Evolutionary conservation across 2,329 filamentous ascomycete genomes (phyloP).

Genomic region (Neofusicoccum cordaticola): DNA sequence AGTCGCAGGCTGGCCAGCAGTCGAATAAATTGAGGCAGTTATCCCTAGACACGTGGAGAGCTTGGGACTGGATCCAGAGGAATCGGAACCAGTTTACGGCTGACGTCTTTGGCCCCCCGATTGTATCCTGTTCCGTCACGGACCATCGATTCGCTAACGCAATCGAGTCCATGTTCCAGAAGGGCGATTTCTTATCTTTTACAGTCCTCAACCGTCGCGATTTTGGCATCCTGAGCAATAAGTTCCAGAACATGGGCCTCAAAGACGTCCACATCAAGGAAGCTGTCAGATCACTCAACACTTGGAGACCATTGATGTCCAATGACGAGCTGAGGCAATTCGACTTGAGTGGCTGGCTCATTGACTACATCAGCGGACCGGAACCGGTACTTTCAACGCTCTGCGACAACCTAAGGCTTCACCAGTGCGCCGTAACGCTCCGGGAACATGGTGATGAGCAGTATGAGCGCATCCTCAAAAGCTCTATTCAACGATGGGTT

Average conservation of each 20-base stretch:
- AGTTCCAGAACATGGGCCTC: conserved; percentile 58
- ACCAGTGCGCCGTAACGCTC: conserved; percentile 65
- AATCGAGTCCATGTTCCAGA: conserved; percentile 56
- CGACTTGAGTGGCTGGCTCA: conserved; percentile 76
- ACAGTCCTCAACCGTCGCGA: conserved; percentile 75
- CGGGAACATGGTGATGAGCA: conserved; percentile 64
- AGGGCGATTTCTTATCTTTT: conserved; percentile 58
- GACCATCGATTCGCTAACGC: conserved; percentile 64
- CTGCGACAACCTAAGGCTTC: conserved; percentile 68
- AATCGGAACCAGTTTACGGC: conserved; percentile 69
- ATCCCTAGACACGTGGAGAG: conserved; percentile 63
- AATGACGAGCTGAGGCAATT: conserved; percentile 53
- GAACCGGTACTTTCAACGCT: conserved; percentile 83
- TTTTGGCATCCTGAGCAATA: conserved; percentile 60
- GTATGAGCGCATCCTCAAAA: conserved; percentile 62
- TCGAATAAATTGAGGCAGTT: conserved; percentile 60
- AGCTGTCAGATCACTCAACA: conserved; percentile 52
- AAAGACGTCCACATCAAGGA: conserved; percentile 64
- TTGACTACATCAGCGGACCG: conserved; percentile 78
- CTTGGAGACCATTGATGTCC: conserved; percentile 56
- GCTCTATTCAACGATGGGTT: conserved; percentile 66
- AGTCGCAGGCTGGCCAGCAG: conserved; percentile 74
- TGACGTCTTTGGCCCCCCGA: conserved; percentile 75
- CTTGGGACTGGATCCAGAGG: conserved; percentile 78
- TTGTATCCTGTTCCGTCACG: conserved; percentile 76